Evolutionary conservation across 2,329 filamentous ascomycete species (phyloP).

Genomic region (Magnaporthiopsis rhizophila): DNA sequence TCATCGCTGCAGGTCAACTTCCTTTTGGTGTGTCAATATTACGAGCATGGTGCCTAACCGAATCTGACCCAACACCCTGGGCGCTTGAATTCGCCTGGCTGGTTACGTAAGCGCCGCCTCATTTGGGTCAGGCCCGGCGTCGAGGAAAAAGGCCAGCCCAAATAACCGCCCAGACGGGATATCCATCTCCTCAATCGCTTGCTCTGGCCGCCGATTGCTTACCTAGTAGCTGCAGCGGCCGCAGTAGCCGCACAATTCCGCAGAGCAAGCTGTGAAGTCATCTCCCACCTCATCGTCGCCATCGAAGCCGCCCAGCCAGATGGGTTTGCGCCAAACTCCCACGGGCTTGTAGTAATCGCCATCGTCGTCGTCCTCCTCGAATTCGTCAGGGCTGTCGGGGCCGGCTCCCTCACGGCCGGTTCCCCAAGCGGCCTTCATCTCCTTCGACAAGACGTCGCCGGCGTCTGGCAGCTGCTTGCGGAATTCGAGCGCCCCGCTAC

Average conservation of each 20-base stretch:
- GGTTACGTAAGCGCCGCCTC: background rate
- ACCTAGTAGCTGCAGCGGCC: conserved; percentile 15
- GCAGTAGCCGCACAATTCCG: conserved; percentile 17
- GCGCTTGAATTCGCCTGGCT: background rate
- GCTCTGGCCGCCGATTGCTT: background rate
- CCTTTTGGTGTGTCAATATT: too few species aligned
- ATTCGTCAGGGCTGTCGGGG: too few species aligned
- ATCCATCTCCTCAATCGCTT: background rate
- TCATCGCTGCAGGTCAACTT: too few species aligned
- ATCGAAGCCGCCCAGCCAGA: conserved; percentile 10
- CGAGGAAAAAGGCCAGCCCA: too few species aligned
- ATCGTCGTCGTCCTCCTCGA: conserved; percentile 4
- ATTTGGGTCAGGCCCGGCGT: background rate
- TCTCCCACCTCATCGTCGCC: conserved; percentile 2
- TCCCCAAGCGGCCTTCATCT: conserved; percentile 18
- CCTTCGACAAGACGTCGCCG: conserved; percentile 18
- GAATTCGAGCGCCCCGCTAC: conserved; percentile 15
- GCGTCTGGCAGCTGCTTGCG: conserved; percentile 16
- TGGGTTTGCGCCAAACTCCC: too few species aligned
- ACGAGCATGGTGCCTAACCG: background rate
- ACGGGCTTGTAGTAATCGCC: conserved; percentile 12
- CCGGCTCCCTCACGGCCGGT: conserved; percentile 1
- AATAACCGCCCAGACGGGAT: too few species aligned
- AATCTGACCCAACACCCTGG: too few species aligned
- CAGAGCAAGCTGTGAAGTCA: conserved; percentile 18